These are phyloP conservation scores for Aspergillus novofumigatus DNA, from an alignment of 2,329 filamentous ascomycete species.

Conservation along the genomic window DNA sequence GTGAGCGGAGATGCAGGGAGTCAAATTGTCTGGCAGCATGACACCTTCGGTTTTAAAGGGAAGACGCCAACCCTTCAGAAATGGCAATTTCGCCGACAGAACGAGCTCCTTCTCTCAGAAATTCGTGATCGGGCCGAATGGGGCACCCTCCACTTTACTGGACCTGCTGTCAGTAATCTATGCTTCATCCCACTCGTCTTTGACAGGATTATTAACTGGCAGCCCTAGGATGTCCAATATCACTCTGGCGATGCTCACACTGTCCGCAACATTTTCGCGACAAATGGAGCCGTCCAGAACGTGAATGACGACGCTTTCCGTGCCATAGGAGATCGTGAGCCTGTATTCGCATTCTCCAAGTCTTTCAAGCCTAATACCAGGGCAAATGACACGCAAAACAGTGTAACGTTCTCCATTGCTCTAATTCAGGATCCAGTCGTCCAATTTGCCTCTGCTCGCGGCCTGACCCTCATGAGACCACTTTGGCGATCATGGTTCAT, in stretches of 20 bases:
- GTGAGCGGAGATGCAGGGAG: conserved; percentile 70
- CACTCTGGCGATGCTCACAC: conserved; percentile 65
- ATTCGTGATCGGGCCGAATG: conserved; percentile 72
- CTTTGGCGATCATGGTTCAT: conserved; percentile 74
- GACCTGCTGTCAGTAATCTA: conserved; percentile 48
- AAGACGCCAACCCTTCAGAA: conserved; percentile 39
- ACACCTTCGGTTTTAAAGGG: conserved; percentile 40
- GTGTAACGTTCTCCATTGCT: conserved; percentile 69
- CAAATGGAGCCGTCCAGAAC: conserved; percentile 63
- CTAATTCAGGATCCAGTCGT: conserved; percentile 74
- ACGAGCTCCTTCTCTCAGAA: conserved; percentile 70
- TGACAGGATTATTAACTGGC: conserved; percentile 10
- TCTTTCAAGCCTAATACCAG: conserved; percentile 52
- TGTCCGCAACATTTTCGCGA: conserved; percentile 66
- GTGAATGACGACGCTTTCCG: conserved; percentile 63
- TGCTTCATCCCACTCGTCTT: background rate
- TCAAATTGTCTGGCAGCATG: conserved; percentile 66
- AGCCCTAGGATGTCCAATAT: conserved; percentile 54
- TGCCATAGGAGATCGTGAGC: conserved; percentile 70
- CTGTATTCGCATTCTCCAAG: conserved; percentile 75
- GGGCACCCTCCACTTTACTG: conserved; percentile 76
- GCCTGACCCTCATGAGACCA: conserved; percentile 72
- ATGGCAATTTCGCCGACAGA: conserved; percentile 41
- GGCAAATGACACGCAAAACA: conserved; percentile 42
- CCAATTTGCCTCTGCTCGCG: conserved; percentile 72